These are phyloP conservation scores for Vishniacozyma victoriae DNA, from an alignment of 768 basidiomycete genomes.

Conservation along the genomic window DNA sequence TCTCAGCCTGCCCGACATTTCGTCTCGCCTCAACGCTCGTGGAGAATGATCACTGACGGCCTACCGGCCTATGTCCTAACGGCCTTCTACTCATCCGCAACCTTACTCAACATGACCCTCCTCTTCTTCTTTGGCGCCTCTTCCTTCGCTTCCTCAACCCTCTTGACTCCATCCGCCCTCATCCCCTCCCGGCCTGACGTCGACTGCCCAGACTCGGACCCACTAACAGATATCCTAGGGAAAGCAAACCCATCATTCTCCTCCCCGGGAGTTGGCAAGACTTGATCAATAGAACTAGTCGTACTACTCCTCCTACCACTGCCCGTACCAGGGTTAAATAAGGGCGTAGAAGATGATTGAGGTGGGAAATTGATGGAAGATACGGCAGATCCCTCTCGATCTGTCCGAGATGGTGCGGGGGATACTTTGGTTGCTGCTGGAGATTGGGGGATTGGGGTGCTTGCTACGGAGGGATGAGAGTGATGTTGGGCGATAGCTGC, in stretches of 20 bases:
- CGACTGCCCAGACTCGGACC: neutral
- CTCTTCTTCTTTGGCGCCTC: constrained; percentile 41
- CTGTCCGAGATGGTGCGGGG: constrained; percentile 27
- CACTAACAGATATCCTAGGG: neutral
- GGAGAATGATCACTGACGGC: too few species aligned
- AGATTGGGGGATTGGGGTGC: constrained; percentile 31
- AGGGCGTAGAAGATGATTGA: too few species aligned
- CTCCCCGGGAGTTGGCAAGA: constrained; percentile 30
- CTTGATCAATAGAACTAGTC: constrained; percentile 20
- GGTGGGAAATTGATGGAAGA: too few species aligned
- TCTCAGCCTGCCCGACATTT: too few species aligned
- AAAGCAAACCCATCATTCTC: constrained; percentile 15
- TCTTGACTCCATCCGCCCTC: neutral
- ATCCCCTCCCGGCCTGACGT: neutral
- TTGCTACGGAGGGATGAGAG: constrained; percentile 53
- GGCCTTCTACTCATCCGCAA: constrained; percentile 10
- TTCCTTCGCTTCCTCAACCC: neutral
- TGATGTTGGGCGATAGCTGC: constrained; percentile 85
- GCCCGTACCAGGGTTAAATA: too few species aligned
- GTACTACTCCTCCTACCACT: too few species aligned
- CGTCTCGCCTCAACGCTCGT: too few species aligned
- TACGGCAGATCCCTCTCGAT: constrained; percentile 39
- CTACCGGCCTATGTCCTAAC: too few species aligned
- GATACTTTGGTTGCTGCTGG: constrained; percentile 31
- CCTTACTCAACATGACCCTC: constrained; percentile 34